phyloP scores from a whole-genome alignment of 805 yeast genomes.

The Myxozyma vanderwaltii region DNA sequence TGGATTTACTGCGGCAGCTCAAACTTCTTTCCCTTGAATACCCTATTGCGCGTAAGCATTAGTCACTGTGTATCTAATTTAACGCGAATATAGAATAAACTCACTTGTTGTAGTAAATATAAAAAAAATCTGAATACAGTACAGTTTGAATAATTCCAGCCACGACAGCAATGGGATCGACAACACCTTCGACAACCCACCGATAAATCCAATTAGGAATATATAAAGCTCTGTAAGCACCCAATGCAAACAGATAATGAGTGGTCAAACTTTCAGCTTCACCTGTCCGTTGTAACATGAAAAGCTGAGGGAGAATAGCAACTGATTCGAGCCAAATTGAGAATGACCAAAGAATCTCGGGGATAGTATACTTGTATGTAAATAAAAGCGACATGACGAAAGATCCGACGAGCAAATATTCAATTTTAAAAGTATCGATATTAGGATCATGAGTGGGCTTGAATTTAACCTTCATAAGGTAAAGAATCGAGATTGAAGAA shows the following conservation, averaged over 20 bases:
- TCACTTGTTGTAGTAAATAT: slow-evolving; percentile 69
- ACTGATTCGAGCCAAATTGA: slow-evolving; percentile 90
- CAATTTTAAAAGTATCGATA: slow-evolving; percentile 73
- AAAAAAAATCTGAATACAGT: slow-evolving; percentile 93
- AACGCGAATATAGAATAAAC: not conserved
- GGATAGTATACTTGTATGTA: slow-evolving; percentile 61
- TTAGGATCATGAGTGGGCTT: slow-evolving; percentile 58
- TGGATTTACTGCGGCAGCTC: slow-evolving; percentile 59
- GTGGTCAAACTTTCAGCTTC: slow-evolving; percentile 83
- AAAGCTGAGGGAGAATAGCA: slow-evolving; percentile 90
- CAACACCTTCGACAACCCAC: slow-evolving; percentile 48
- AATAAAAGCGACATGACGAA: slow-evolving; percentile 61
- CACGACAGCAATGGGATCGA: slow-evolving; percentile 67
- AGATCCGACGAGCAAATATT: slow-evolving; percentile 68
- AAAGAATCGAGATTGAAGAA: slow-evolving; percentile 73
- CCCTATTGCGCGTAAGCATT: slow-evolving; percentile 40
- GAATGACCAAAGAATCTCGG: slow-evolving; percentile 79
- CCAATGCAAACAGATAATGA: slow-evolving; percentile 93
- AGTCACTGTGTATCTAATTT: not conserved
- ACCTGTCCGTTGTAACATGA: slow-evolving; percentile 85
- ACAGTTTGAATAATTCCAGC: slow-evolving; percentile 87
- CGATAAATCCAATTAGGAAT: slow-evolving; percentile 96
- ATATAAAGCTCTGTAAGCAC: slow-evolving; percentile 84
- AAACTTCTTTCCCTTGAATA: slow-evolving; percentile 75
- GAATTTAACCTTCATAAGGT: slow-evolving; percentile 66